Conservation (phyloP, 257 asterid species). For the Capsicum baccatum region DNA sequence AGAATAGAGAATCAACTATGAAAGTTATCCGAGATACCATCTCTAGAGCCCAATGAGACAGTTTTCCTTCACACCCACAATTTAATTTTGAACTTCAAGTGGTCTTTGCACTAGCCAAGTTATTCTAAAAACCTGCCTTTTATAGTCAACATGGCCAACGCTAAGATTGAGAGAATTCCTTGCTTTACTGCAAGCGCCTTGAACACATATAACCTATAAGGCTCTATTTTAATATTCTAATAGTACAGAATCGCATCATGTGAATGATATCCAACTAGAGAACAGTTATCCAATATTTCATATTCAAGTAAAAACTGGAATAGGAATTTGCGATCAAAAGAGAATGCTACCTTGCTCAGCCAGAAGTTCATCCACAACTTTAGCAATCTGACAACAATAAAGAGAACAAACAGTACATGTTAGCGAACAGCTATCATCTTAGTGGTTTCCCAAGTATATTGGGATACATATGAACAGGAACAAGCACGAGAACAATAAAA, state of each 20-base stretch:
- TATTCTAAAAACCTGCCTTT: background rate
- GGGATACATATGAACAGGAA: background rate
- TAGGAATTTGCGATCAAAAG: background rate
- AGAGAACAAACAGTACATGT: slow-evolving; percentile 27
- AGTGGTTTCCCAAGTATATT: background rate
- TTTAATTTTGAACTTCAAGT: background rate
- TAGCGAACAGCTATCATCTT: slow-evolving; percentile 23
- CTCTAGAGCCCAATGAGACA: background rate
- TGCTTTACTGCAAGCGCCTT: background rate
- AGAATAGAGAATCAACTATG: slow-evolving; percentile 24
- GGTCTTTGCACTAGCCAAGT: background rate
- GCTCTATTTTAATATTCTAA: background rate
- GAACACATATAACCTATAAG: background rate
- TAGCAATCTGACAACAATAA: slow-evolving; percentile 72
- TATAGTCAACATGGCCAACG: background rate
- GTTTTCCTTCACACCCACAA: background rate
- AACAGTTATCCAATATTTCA: slow-evolving; percentile 1
- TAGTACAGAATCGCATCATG: background rate
- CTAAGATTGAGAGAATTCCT: background rate
- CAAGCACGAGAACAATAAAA: background rate
- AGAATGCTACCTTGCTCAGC: slow-evolving; percentile 72
- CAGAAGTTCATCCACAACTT: slow-evolving; percentile 70
- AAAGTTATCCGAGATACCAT: background rate
- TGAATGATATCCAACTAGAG: slow-evolving; percentile 21
- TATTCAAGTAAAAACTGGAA: background rate